Evolutionary conservation across 176 grass and related monocot species (phyloP).

Genomic region (Oryza rufipogon): DNA sequence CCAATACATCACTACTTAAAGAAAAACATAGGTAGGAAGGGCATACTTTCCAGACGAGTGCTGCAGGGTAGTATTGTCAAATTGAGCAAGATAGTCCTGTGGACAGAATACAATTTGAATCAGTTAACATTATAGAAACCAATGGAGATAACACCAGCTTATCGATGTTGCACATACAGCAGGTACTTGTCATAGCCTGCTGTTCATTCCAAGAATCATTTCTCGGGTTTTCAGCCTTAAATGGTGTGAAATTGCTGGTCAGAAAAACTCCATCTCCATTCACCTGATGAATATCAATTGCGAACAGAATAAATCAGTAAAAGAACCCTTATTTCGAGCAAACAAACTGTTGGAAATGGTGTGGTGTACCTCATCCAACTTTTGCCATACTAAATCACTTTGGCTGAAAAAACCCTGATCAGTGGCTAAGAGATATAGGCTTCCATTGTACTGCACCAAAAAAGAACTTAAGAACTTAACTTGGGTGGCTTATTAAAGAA

Average conservation of each 20-base stretch:
- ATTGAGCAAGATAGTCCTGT: slow-evolving; percentile 83
- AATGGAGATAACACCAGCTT: slow-evolving; percentile 34
- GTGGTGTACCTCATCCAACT: slow-evolving; percentile 86
- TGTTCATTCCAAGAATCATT: slow-evolving; percentile 97
- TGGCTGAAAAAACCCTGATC: slow-evolving; percentile 97
- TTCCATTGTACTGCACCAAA: slow-evolving; percentile 78
- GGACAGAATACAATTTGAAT: slow-evolving; percentile 34
- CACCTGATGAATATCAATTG: slow-evolving; percentile 57
- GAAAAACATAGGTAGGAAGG: slow-evolving; percentile 30
- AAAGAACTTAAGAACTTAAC: slow-evolving; percentile 7
- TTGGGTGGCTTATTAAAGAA: slow-evolving; percentile 1
- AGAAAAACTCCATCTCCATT: slow-evolving; percentile 96
- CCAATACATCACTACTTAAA: slow-evolving; percentile 23
- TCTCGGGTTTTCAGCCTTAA: slow-evolving; percentile 72
- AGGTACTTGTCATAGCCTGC: slow-evolving; percentile 84
- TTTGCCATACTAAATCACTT: slow-evolving; percentile 98
- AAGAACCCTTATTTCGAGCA: neutral
- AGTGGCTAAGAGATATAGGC: slow-evolving; percentile 90
- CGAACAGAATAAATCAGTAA: slow-evolving; percentile 41
- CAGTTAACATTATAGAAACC: slow-evolving; percentile 20
- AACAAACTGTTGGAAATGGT: neutral
- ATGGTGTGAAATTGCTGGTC: slow-evolving; percentile 88
- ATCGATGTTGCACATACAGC: slow-evolving; percentile 64
- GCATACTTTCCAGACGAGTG: slow-evolving; percentile 77
- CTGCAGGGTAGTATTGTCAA: slow-evolving; percentile 55